Percentiles rank a stretch among this genome's conserved stretches.
phyloP scores from a whole-genome alignment of 225 moss, liverwort and hornwort species.

The Polytrichum commune region DNA sequence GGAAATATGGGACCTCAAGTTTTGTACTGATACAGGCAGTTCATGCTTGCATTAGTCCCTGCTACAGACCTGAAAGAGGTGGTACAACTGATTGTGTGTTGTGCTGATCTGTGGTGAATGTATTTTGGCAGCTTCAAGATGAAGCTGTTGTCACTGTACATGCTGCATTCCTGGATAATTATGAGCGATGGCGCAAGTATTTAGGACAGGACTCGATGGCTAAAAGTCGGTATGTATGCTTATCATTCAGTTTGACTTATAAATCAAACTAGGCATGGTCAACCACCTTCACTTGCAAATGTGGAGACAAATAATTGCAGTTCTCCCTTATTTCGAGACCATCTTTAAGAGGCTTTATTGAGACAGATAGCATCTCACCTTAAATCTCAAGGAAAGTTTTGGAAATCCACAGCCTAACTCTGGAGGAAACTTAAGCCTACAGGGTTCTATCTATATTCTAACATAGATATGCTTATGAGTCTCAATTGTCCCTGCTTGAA shows the following conservation, averaged over 20 bases:
- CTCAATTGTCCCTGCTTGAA: no score
- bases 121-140: slow-evolving; percentile 52
- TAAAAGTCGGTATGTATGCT: slow-evolving; percentile 37
- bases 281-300: not conserved
- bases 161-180: slow-evolving; percentile 71
- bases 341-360: no score
- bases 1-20: slow-evolving; percentile 4
- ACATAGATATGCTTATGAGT: no score
- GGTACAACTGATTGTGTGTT: no score
- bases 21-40: slow-evolving; percentile 5
- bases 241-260: slow-evolving; percentile 5
- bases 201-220: slow-evolving; percentile 42
- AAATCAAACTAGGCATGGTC: slow-evolving; percentile 1
- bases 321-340: not conserved
- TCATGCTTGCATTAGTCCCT: no score
- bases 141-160: slow-evolving; percentile 48
- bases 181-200: slow-evolving; percentile 81
- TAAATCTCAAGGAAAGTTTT: no score
- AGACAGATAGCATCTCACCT: no score
- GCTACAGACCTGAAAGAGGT: no score
- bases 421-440: no score
- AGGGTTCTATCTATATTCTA: no score
- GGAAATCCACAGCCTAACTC: no score
- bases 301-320: not conserved
- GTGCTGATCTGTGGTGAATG: no score